Evolutionary conservation across 108 stramenopile species (phyloP).

Genomic region (Discostella stelligeroides): DNA sequence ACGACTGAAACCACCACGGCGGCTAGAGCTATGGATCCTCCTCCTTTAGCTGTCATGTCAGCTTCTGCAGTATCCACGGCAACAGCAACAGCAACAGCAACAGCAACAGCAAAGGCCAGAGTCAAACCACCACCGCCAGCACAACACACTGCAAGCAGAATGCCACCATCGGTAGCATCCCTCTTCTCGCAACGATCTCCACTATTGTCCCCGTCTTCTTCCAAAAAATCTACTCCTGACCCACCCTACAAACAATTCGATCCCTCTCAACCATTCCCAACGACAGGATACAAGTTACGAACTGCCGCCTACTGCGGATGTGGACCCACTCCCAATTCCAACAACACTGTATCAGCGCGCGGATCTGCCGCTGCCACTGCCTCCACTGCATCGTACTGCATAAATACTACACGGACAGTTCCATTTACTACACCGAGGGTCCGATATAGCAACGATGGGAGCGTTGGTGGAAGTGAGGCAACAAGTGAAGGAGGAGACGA

Average conservation of each 20-base stretch:
- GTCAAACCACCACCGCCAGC: not conserved
- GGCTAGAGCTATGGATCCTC: conserved; percentile 5
- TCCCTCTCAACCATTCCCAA: conserved; percentile 25
- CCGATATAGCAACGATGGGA: not conserved
- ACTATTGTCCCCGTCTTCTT: not conserved
- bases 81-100: not conserved
- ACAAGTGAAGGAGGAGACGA: not conserved
- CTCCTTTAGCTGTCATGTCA: not conserved
- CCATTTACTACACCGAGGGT: not conserved
- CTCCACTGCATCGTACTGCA: not conserved
- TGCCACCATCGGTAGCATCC: conserved; percentile 14
- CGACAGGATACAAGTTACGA: conserved; percentile 22
- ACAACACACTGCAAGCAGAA: not conserved
- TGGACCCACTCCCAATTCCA: conserved; percentile 31
- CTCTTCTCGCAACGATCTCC: conserved; percentile 12
- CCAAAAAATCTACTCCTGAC: not conserved
- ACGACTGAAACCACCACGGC: not conserved
- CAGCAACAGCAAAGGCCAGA: not conserved
- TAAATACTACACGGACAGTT: not conserved
- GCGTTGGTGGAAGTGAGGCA: not conserved
- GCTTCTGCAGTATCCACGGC: not conserved
- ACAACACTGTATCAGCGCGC: not conserved
- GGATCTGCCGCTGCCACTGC: not conserved
- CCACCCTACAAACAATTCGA: conserved; percentile 13
- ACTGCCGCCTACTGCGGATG: conserved; percentile 43